phyloP scores from a whole-genome alignment of 2,329 filamentous ascomycete genomes.

The Alternaria angustiovoidea region DNA sequence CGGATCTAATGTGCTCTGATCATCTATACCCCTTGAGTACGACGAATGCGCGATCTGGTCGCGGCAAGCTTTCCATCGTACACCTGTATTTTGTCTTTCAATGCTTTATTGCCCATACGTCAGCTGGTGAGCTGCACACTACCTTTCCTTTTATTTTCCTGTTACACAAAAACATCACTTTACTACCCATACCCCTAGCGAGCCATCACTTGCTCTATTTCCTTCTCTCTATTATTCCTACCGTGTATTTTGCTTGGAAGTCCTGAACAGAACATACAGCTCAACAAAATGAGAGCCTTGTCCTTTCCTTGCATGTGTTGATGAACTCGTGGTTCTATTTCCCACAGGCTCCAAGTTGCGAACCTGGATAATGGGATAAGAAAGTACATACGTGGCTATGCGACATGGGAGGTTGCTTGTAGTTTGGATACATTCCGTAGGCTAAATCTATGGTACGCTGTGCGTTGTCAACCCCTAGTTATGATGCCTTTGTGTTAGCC shows the following conservation, averaged over 20 bases:
- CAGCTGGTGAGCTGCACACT: conserved; percentile 7
- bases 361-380: conserved; percentile 1
- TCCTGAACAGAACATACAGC: background rate
- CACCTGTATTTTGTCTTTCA: background rate
- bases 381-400: background rate
- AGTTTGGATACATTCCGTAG: conserved; percentile 6
- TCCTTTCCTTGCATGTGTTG: background rate
- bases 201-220: background rate
- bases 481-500: background rate
- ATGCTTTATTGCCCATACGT: conserved; percentile 5
- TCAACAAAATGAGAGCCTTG: conserved; percentile 1
- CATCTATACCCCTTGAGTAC: conserved; percentile 29
- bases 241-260: conserved; percentile 1
- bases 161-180: conserved; percentile 4
- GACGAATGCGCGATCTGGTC: conserved; percentile 21
- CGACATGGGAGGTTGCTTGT: conserved; percentile 7
- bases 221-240: background rate
- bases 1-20: conserved; percentile 24
- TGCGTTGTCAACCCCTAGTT: background rate
- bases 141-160: conserved; percentile 2
- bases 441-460: conserved; percentile 8
- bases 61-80: conserved; percentile 7
- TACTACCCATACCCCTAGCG: conserved; percentile 5
- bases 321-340: background rate
- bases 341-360: background rate